phyloP scores from a whole-genome alignment of 179 eudicot genomes.

The Gypsophila paniculata region DNA sequence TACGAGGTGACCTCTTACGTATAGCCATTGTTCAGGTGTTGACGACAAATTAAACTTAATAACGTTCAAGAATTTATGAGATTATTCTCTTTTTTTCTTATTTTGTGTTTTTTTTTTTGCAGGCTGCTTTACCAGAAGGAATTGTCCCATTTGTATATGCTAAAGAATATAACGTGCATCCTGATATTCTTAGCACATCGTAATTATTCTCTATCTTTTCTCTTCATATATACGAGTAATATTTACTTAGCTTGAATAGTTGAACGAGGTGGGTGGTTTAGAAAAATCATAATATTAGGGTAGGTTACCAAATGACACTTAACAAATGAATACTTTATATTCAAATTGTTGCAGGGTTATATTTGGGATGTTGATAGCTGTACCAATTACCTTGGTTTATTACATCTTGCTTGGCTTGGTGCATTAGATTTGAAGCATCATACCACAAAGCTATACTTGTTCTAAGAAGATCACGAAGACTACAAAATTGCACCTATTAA shows the following conservation, averaged over 20 bases:
- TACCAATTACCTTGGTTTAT: neutral
- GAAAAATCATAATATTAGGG: no score
- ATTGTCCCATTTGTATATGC: conserved; percentile 36
- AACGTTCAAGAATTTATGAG: neutral
- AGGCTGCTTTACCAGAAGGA: conserved; percentile 40
- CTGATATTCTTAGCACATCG: conserved; percentile 40
- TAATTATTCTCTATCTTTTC: neutral
- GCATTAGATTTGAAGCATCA: no score
- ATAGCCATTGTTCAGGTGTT: conserved; percentile 36
- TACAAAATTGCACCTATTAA: no score
- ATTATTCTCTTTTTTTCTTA: no score
- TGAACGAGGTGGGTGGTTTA: no score
- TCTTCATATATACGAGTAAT: neutral
- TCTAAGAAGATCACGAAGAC: no score
- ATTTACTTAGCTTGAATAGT: no score
- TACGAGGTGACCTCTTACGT: conserved; percentile 30
- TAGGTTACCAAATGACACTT: no score
- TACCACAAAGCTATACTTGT: no score
- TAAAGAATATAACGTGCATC: conserved; percentile 37
- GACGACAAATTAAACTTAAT: neutral
- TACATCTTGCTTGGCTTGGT: conserved; percentile 8
- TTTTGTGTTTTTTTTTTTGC: neutral
- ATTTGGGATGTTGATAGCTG: conserved; percentile 5
- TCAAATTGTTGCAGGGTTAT: conserved; percentile 4
- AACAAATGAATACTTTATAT: neutral